A percentile compares a stretch with the other conserved stretches of the same genome.
Conservation (phyloP, 1,284 basidiomycete species). For the Austroboletus novae-zelandiae region DNA sequence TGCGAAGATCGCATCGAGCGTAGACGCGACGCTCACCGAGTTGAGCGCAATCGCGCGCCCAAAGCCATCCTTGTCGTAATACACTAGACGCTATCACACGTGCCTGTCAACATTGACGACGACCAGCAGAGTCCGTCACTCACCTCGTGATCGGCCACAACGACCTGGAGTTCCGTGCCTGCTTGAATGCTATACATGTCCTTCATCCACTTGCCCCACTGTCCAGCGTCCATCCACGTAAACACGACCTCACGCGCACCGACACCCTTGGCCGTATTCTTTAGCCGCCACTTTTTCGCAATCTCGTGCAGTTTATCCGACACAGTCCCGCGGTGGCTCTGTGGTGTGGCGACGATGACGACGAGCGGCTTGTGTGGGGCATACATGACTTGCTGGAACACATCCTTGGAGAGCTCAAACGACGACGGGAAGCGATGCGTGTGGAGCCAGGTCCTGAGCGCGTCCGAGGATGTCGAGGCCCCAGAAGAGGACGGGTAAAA, state of each 20-base stretch:
- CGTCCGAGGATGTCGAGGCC: slow-evolving; percentile 13
- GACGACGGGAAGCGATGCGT: slow-evolving; percentile 68
- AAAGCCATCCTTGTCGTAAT: slow-evolving; percentile 57
- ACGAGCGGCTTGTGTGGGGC: slow-evolving; percentile 71
- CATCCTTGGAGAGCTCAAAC: slow-evolving; percentile 68
- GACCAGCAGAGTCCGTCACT: neutral
- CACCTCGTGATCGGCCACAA: slow-evolving; percentile 77
- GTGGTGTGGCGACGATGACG: slow-evolving; percentile 61
- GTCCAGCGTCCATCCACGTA: slow-evolving; percentile 79
- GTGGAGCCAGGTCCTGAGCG: slow-evolving; percentile 53
- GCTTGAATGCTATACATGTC: slow-evolving; percentile 74
- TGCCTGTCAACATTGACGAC: neutral
- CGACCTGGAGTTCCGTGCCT: slow-evolving; percentile 50
- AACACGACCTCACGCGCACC: slow-evolving; percentile 67
- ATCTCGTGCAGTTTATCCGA: slow-evolving; percentile 51
- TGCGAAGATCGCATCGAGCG: slow-evolving; percentile 65
- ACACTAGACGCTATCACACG: slow-evolving; percentile 54
- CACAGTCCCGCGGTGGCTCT: slow-evolving; percentile 40
- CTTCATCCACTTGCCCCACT: slow-evolving; percentile 85
- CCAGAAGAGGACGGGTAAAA: slow-evolving; percentile 25
- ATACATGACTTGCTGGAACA: slow-evolving; percentile 82
- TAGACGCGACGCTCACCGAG: slow-evolving; percentile 57
- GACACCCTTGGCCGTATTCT: slow-evolving; percentile 3
- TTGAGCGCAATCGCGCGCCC: slow-evolving; percentile 57
- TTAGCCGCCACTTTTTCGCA: slow-evolving; percentile 63